Evolutionary conservation across 305 asterid species (phyloP).

Genomic region (Plantago coronopus): DNA sequence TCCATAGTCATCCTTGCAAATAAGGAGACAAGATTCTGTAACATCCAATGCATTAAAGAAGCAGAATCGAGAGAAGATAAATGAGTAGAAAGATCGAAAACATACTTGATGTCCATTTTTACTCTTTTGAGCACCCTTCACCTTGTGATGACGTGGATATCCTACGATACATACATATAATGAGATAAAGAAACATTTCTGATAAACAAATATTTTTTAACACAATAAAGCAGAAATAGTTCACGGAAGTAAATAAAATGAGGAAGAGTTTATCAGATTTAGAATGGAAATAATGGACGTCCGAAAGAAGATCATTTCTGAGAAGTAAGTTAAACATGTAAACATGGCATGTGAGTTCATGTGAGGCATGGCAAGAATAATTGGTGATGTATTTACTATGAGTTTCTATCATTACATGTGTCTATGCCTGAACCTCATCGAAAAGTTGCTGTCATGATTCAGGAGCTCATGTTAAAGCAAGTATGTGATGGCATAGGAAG

Average conservation of each 20-base stretch:
- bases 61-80: not conserved
- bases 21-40: constrained; percentile 8
- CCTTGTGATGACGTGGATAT: constrained; percentile 36
- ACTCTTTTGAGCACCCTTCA: constrained; percentile 34
- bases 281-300: not conserved
- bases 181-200: not conserved
- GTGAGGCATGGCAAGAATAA: not conserved
- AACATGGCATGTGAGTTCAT: not conserved
- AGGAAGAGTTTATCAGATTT: not conserved
- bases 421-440: too few species aligned
- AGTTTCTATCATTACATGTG: too few species aligned
- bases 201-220: not conserved
- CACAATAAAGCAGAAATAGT: constrained; percentile 2
- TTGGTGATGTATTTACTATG: too few species aligned
- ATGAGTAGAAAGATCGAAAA: constrained; percentile 3
- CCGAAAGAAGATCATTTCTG: constrained; percentile 1
- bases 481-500: too few species aligned
- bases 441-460: too few species aligned
- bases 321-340: not conserved
- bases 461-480: too few species aligned
- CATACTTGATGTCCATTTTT: constrained; percentile 42
- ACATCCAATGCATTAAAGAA: not conserved
- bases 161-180: constrained; percentile 25
- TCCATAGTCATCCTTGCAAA: too few species aligned
- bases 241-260: not conserved